Percentiles rank a stretch among this genome's conserved stretches.
Evolutionary conservation across 306 rosid genomes (phyloP).

Genomic region (Amphicarpaea edgeworthii): DNA sequence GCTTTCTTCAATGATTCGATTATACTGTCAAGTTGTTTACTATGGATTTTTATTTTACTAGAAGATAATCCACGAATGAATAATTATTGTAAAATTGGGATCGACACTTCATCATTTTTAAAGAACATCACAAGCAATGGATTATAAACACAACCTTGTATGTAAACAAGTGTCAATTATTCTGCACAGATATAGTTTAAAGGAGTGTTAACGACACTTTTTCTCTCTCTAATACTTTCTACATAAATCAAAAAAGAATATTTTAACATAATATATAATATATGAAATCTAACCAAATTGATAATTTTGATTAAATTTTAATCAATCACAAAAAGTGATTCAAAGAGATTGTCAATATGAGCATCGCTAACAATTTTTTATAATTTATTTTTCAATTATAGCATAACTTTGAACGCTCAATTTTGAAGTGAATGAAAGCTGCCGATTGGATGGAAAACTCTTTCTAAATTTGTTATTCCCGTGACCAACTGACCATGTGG

Average conservation of each 20-base stretch:
- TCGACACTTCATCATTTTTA: background rate
- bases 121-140: slow-evolving; percentile 6
- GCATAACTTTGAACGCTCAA: background rate
- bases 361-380: too few species aligned
- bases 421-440: background rate
- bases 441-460: background rate
- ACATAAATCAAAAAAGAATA: too few species aligned
- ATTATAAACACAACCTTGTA: background rate
- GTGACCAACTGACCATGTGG: background rate
- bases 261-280: too few species aligned
- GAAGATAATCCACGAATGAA: background rate
- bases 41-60: slow-evolving; percentile 6
- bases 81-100: background rate
- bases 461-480: background rate
- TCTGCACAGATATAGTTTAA: background rate
- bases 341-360: too few species aligned
- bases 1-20: slow-evolving; percentile 1
- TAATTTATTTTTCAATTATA: background rate
- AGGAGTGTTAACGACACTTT: too few species aligned
- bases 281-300: too few species aligned
- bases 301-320: too few species aligned
- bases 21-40: background rate
- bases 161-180: background rate
- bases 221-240: too few species aligned
- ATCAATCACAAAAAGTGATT: too few species aligned